Evolutionary conservation across 495 filamentous ascomycete genomes (phyloP).

Genomic region (Daldinia loculata): DNA sequence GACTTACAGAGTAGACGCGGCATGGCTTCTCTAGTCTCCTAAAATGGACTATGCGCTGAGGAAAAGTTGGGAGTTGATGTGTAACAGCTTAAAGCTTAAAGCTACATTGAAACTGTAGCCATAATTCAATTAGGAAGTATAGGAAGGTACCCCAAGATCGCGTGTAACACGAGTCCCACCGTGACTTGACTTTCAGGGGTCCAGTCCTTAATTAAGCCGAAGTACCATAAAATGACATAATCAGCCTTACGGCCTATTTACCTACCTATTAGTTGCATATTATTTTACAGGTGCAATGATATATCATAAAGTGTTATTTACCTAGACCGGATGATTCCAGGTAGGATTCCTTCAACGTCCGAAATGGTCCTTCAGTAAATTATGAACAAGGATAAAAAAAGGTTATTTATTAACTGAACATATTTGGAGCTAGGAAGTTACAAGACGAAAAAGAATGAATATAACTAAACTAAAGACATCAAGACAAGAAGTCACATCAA

Average conservation of each 20-base stretch:
- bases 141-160: constrained; percentile 4
- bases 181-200: constrained; percentile 40
- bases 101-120: constrained; percentile 21
- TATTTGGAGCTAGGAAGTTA: neutral
- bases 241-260: constrained; percentile 31
- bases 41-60: constrained; percentile 2
- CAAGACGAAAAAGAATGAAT: neutral
- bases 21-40: constrained; percentile 34
- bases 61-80: constrained; percentile 1
- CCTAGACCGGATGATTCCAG: neutral
- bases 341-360: too few species aligned
- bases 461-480: neutral
- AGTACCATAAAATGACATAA: constrained; percentile 17
- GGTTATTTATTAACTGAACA: neutral
- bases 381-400: neutral
- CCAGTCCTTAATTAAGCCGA: constrained; percentile 10
- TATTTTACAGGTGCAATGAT: neutral
- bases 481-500: neutral
- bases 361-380: neutral
- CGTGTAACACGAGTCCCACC: constrained; percentile 20
- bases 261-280: constrained; percentile 25
- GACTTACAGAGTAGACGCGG: constrained; percentile 48
- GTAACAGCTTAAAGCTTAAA: constrained; percentile 4
- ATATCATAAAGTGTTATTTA: neutral
- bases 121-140: neutral